A percentile compares a stretch with the other conserved stretches of the same genome.
Evolutionary conservation across 192 early-diverging fungal species (phyloP).

Genomic region (Linnemannia zychae): DNA sequence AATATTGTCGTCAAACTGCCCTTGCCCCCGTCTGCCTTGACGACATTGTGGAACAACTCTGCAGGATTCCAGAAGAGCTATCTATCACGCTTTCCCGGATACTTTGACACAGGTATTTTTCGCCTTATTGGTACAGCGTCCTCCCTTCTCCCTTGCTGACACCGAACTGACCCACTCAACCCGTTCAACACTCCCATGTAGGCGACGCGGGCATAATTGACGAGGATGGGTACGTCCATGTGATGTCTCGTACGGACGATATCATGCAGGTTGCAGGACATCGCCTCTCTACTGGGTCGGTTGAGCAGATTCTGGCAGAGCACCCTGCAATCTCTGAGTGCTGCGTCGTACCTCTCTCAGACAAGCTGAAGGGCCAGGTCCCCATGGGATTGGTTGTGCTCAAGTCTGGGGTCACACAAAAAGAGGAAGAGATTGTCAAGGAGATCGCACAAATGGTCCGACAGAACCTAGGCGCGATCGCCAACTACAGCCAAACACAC

Average conservation of each 20-base stretch:
- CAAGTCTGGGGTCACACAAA: slow-evolving; percentile 41
- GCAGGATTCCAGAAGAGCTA: slow-evolving; percentile 79
- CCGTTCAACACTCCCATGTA: slow-evolving; percentile 72
- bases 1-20: slow-evolving; percentile 86
- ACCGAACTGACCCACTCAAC: too few relatives aligned
- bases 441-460: slow-evolving; percentile 76
- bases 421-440: slow-evolving; percentile 29
- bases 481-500: slow-evolving; percentile 79
- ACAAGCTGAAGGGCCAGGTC: slow-evolving; percentile 76
- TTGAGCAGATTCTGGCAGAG: slow-evolving; percentile 81
- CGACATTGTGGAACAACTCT: slow-evolving; percentile 85
- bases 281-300: slow-evolving; percentile 82
- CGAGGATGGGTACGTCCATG: slow-evolving; percentile 78
- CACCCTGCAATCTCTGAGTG: slow-evolving; percentile 77
- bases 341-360: slow-evolving; percentile 76
- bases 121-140: too few relatives aligned
- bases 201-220: slow-evolving; percentile 88
- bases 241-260: slow-evolving; percentile 80
- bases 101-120: too few relatives aligned
- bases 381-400: slow-evolving; percentile 75
- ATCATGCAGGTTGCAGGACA: slow-evolving; percentile 93
- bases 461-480: slow-evolving; percentile 83
- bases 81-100: slow-evolving; percentile 80
- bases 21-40: slow-evolving; percentile 83
- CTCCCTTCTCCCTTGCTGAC: too few relatives aligned